phyloP scores from a whole-genome alignment of 805 yeast genomes.

The Barnettozyma salicaria region DNA sequence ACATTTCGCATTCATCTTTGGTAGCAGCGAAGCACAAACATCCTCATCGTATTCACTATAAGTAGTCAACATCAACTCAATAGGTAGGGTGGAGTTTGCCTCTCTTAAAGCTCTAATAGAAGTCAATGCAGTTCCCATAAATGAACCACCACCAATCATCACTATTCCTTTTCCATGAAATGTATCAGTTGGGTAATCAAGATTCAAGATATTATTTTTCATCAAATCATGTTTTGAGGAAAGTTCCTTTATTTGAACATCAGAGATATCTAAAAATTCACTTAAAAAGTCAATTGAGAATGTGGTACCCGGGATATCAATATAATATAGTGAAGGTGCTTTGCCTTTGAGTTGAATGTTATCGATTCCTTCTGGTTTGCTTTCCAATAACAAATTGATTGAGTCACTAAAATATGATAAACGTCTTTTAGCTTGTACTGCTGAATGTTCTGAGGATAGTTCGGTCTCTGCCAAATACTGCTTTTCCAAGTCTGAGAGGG shows the following conservation, averaged over 20 bases:
- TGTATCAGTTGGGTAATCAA: conserved; percentile 20
- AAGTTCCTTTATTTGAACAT: conserved; percentile 19
- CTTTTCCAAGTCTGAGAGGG: too few relatives aligned
- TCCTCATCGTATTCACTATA: conserved; percentile 37
- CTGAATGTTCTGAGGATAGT: background rate
- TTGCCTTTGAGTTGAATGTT: conserved; percentile 15
- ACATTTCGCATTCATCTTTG: conserved; percentile 39
- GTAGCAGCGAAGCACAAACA: conserved; percentile 37
- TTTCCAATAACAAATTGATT: conserved; percentile 17
- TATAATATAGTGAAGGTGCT: conserved; percentile 25
- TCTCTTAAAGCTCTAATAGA: conserved; percentile 36
- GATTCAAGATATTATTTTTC: conserved; percentile 16
- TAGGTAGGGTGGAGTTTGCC: conserved; percentile 37
- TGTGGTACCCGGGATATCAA: conserved; percentile 25
- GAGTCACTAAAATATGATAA: conserved; percentile 17
- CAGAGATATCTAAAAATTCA: conserved; percentile 13
- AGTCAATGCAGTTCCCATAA: conserved; percentile 36
- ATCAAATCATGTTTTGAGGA: conserved; percentile 17
- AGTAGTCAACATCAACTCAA: conserved; percentile 39
- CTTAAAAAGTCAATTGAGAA: conserved; percentile 24
- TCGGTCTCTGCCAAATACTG: too few relatives aligned
- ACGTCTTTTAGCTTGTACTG: background rate
- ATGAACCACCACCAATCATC: conserved; percentile 40
- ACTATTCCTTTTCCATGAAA: conserved; percentile 28
- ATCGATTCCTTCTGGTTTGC: conserved; percentile 20